Conservation (phyloP, 176 grass and related monocot genomes). For the Aechmea fasciata region DNA sequence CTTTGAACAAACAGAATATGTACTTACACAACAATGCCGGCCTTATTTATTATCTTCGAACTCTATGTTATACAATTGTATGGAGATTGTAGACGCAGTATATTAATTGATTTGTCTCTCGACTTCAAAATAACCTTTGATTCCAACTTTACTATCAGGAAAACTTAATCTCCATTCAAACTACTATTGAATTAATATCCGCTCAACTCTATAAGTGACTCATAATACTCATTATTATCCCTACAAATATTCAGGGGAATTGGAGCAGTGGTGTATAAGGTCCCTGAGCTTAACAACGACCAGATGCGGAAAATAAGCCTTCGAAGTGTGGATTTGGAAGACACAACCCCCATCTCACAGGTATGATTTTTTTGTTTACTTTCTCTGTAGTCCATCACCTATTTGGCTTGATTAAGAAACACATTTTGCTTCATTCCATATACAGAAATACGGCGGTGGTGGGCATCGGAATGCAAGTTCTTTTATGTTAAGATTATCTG, state of each 20-base stretch:
- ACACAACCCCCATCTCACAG: constrained; percentile 64
- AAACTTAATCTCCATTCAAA: background rate
- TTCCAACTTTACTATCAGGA: background rate
- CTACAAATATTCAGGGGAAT: constrained; percentile 50
- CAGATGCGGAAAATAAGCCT: constrained; percentile 75
- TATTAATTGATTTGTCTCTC: background rate
- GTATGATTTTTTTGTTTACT: constrained; percentile 1
- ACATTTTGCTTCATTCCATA: constrained; percentile 15
- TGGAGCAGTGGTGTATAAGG: constrained; percentile 79
- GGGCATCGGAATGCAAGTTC: constrained; percentile 86
- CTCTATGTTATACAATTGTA: background rate
- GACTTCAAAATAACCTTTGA: background rate
- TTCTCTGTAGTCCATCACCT: constrained; percentile 3
- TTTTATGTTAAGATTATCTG: constrained; percentile 45
- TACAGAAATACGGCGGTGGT: constrained; percentile 70
- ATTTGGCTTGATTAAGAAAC: background rate
- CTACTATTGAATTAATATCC: background rate
- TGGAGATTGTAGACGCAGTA: background rate
- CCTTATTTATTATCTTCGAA: background rate
- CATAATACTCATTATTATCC: background rate
- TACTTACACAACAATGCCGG: too few relatives aligned
- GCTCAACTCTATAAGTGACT: background rate
- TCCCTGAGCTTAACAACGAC: constrained; percentile 60
- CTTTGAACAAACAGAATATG: too few relatives aligned
- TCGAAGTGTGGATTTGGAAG: constrained; percentile 70